Percentiles rank a stretch among this genome's conserved stretches.
Evolutionary conservation across 192 early-diverging fungal species (phyloP).

Genomic region (Coemansia sp.): DNA sequence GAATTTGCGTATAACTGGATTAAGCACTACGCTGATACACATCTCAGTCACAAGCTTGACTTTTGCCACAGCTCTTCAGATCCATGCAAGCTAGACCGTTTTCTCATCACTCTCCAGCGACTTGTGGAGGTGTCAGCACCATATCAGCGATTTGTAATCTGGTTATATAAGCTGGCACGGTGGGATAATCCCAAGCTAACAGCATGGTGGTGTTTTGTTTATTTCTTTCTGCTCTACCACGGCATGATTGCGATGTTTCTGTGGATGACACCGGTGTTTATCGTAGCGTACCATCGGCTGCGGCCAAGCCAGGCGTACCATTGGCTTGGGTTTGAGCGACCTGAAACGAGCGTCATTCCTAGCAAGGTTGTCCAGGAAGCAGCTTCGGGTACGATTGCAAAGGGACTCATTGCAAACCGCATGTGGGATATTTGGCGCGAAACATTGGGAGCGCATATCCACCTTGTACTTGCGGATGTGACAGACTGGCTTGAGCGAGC

Average conservation of each 20-base stretch:
- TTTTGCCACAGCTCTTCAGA: conserved; percentile 49
- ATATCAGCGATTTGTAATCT: conserved; percentile 50
- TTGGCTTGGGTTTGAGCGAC: conserved; percentile 53
- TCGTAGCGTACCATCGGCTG: conserved; percentile 49
- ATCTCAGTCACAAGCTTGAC: conserved; percentile 46
- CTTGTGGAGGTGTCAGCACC: conserved; percentile 52
- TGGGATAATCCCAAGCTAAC: conserved; percentile 51
- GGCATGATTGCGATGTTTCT: conserved; percentile 37
- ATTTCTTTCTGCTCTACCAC: conserved; percentile 44
- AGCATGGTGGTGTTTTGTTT: conserved; percentile 47
- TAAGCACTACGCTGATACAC: conserved; percentile 49
- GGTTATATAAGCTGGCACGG: conserved; percentile 51
- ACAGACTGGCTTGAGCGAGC: conserved; percentile 55
- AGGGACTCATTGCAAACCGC: conserved; percentile 43
- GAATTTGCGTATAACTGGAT: conserved; percentile 20
- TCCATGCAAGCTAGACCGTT: conserved; percentile 50
- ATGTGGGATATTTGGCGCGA: conserved; percentile 55
- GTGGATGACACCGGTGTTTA: conserved; percentile 49
- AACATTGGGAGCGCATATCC: conserved; percentile 46
- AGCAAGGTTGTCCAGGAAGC: conserved; percentile 46
- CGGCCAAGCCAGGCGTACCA: conserved; percentile 49
- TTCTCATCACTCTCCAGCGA: conserved; percentile 47
- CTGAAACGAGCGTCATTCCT: conserved; percentile 51
- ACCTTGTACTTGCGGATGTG: conserved; percentile 45
- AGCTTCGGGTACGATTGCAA: conserved; percentile 45